Evolutionary conservation across 768 basidiomycete genomes (phyloP), one percentile per base, ranked within the genome.

Genomic region (Dendrothele bispora): DNA sequence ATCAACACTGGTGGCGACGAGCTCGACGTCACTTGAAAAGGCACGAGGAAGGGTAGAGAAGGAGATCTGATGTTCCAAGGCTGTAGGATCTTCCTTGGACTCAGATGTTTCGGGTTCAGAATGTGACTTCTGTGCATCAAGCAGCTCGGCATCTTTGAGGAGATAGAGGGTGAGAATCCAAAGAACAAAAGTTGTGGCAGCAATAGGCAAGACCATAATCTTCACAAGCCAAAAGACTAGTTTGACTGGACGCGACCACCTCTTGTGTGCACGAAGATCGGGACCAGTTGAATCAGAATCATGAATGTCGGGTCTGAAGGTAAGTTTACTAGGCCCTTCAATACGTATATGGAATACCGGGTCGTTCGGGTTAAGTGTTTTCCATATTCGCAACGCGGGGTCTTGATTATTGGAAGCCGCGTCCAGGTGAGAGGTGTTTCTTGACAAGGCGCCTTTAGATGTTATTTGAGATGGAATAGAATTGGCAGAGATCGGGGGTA

Each of bases 121-220:
- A 26, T 80, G 76, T 59, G 86, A 77, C 32, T 86, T 76, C 58
- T 94, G 91, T 3, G 90, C 88, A 57, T 94, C 94, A 28, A 97
- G 75, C 1, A 94, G 79, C 49, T 99, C 94, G 0, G 91, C 83
- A 54, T 95, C 86, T 69, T 95, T 95, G 51, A 98, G 71, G 2
- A 99, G 75, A 61, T 94, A 94, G 8, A 91, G 73, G 7, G 95
- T 72, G 10, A 98, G 67, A 7, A 79, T 75, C 62, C 88, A 98
- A 8, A 98, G 73, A 3, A 78, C 64, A 21, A 77, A 68, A 6
- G 87, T 89, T 0, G 95, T 95, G 5, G 74, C 74, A 7, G 82
- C 78, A 60, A 97, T 95, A 0, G 95, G 95, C 1, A 94, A 65
- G 2, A 91, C 70, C 63, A 98, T 82, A 52, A 95, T 87, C 65